phyloP scores from a whole-genome alignment of 768 basidiomycete species.

The Podaxis sp. region DNA sequence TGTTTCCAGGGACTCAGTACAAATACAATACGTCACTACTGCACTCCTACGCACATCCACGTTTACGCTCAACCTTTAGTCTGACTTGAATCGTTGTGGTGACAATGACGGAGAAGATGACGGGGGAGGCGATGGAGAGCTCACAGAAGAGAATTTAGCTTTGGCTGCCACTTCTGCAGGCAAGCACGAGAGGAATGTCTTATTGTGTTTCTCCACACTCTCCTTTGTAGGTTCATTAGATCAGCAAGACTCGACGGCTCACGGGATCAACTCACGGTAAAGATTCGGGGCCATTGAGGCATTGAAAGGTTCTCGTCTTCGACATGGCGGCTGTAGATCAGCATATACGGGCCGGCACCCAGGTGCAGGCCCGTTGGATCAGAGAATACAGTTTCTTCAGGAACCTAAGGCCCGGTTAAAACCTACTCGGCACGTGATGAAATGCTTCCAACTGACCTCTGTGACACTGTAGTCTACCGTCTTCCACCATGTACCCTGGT shows the following conservation, averaged over 20 bases:
- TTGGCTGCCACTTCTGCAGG: slow-evolving; percentile 33
- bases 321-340: slow-evolving; percentile 61
- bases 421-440: not conserved
- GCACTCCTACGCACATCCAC: not conserved
- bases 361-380: slow-evolving; percentile 74
- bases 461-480: slow-evolving; percentile 68
- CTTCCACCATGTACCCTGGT: slow-evolving; percentile 76
- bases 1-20: not conserved
- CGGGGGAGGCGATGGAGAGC: slow-evolving; percentile 1
- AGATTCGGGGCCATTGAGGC: slow-evolving; percentile 36
- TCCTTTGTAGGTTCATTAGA: slow-evolving; percentile 24
- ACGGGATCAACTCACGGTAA: slow-evolving; percentile 30
- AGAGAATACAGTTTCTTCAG: slow-evolving; percentile 66
- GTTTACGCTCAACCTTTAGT: not conserved
- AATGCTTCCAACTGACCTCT: slow-evolving; percentile 42
- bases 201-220: slow-evolving; percentile 34
- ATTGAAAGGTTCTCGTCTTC: slow-evolving; percentile 34
- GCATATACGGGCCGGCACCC: slow-evolving; percentile 73
- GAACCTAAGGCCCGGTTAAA: slow-evolving; percentile 45
- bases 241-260: not conserved
- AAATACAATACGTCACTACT: slow-evolving; percentile 8
- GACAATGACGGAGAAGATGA: slow-evolving; percentile 4
- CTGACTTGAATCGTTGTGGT: not conserved
- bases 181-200: slow-evolving; percentile 32
- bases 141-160: slow-evolving; percentile 16